Evolutionary conservation across 352 stramenopile genomes (phyloP).

Genomic region (Globisporangium polare): DNA sequence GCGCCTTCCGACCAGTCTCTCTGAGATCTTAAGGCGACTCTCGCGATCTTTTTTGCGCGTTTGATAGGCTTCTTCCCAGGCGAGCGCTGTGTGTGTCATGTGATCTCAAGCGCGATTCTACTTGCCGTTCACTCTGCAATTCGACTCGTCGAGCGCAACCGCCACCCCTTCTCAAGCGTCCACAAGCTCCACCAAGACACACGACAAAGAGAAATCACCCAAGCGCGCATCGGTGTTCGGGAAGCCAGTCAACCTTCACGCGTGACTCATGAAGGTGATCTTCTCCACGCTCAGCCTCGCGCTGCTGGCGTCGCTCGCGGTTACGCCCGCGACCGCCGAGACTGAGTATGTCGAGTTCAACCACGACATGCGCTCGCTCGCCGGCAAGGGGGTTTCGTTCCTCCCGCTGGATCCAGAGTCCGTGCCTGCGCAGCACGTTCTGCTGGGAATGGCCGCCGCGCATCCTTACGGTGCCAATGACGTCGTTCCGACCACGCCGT

Average conservation of each 20-base stretch:
- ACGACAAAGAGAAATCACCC: not conserved
- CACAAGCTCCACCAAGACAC: not conserved
- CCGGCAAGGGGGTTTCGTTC: slow-evolving; percentile 9
- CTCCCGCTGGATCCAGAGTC: slow-evolving; percentile 2
- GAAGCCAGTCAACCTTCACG: not conserved
- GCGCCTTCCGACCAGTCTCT: not conserved
- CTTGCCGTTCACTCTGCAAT: not conserved
- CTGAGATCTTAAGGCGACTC: not conserved
- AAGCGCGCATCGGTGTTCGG: not conserved
- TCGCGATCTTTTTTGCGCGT: not conserved
- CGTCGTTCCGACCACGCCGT: too few relatives aligned
- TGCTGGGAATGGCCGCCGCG: slow-evolving; percentile 3
- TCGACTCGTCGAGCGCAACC: not conserved
- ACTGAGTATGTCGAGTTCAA: slow-evolving; percentile 11
- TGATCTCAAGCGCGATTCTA: not conserved
- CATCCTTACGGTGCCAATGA: too few relatives aligned
- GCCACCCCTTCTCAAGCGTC: not conserved
- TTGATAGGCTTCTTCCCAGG: not conserved
- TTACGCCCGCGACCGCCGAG: not conserved
- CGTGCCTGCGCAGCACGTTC: slow-evolving; percentile 2
- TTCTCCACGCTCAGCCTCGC: not conserved
- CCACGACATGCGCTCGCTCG: slow-evolving; percentile 13
- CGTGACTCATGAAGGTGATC: slow-evolving; percentile 2
- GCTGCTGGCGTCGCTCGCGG: not conserved
- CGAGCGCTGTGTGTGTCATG: not conserved